Evolutionary conservation across 345 rosid genomes (phyloP).

Genomic region (Hypericum perforatum): DNA sequence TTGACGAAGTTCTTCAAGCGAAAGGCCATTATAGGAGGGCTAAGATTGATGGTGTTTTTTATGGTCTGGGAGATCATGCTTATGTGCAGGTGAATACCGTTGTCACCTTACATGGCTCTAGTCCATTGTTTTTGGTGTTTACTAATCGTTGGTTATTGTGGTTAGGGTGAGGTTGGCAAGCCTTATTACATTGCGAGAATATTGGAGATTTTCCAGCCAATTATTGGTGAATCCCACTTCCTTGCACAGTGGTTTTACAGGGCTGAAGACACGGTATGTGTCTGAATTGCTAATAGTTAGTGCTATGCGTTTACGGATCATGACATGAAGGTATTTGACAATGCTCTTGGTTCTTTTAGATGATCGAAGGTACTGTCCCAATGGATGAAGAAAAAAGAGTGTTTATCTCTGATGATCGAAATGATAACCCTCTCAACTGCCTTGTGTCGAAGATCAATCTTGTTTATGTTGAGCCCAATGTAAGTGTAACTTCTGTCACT

Average conservation of each 20-base stretch:
- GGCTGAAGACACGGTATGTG: constrained; percentile 60
- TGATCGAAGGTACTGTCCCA: constrained; percentile 20
- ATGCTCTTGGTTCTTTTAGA: constrained; percentile 24
- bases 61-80: constrained; percentile 49
- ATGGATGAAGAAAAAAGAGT: constrained; percentile 38
- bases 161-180: constrained; percentile 41
- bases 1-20: constrained; percentile 30
- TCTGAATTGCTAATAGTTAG: not conserved
- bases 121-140: not conserved
- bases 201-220: constrained; percentile 51
- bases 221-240: constrained; percentile 32
- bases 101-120: not conserved
- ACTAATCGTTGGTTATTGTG: not conserved
- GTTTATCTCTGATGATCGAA: constrained; percentile 41
- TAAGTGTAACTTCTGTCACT: constrained; percentile 14
- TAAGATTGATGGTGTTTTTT: constrained; percentile 34
- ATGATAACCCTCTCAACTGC: constrained; percentile 46
- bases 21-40: constrained; percentile 38
- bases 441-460: constrained; percentile 38
- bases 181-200: constrained; percentile 42
- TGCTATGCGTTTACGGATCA: not conserved
- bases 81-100: constrained; percentile 39
- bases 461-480: constrained; percentile 33
- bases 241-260: constrained; percentile 75
- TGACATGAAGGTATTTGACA: not conserved